These are phyloP conservation scores for Galerina sulciceps DNA, from an alignment of 768 basidiomycete species.

Conservation along the genomic window DNA sequence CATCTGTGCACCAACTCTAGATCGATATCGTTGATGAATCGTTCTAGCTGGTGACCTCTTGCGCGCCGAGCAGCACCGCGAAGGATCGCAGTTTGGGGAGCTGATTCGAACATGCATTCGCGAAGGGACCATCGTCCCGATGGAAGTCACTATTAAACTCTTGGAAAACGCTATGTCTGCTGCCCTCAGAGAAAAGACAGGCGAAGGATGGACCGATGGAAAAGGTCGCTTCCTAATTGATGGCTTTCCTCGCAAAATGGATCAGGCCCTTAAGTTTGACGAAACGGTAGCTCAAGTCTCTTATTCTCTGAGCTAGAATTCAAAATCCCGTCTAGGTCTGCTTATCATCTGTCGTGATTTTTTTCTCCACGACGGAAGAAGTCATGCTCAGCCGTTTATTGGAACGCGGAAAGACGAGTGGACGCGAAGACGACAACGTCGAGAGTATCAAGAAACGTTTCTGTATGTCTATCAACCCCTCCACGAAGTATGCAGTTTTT, in stretches of 20 bases:
- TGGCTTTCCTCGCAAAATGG: slow-evolving; percentile 98
- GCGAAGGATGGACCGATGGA: slow-evolving; percentile 70
- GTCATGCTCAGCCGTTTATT: slow-evolving; percentile 87
- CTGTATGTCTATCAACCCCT: slow-evolving; percentile 50
- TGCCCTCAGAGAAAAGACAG: slow-evolving; percentile 49
- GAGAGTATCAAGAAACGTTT: slow-evolving; percentile 98
- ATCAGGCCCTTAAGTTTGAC: slow-evolving; percentile 93
- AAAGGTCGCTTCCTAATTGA: slow-evolving; percentile 92
- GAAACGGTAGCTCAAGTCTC: slow-evolving; percentile 55
- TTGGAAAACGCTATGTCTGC: slow-evolving; percentile 89
- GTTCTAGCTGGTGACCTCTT: slow-evolving; percentile 91
- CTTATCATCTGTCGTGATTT: slow-evolving; percentile 76
- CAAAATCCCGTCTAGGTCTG: slow-evolving; percentile 65
- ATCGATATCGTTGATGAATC: slow-evolving; percentile 7
- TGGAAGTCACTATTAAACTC: slow-evolving; percentile 95
- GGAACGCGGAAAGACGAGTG: slow-evolving; percentile 91
- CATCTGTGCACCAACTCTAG: background rate
- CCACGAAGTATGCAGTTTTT: background rate
- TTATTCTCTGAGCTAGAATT: background rate
- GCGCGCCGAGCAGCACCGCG: slow-evolving; percentile 89
- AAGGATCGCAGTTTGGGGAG: slow-evolving; percentile 80
- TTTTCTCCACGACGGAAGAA: slow-evolving; percentile 85
- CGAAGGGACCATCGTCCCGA: slow-evolving; percentile 94
- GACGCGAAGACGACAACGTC: slow-evolving; percentile 93
- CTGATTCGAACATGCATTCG: slow-evolving; percentile 88